Base-by-base conservation (phyloP, 2,329 filamentous ascomycete species). In the Botrytis elliptica region DNA sequence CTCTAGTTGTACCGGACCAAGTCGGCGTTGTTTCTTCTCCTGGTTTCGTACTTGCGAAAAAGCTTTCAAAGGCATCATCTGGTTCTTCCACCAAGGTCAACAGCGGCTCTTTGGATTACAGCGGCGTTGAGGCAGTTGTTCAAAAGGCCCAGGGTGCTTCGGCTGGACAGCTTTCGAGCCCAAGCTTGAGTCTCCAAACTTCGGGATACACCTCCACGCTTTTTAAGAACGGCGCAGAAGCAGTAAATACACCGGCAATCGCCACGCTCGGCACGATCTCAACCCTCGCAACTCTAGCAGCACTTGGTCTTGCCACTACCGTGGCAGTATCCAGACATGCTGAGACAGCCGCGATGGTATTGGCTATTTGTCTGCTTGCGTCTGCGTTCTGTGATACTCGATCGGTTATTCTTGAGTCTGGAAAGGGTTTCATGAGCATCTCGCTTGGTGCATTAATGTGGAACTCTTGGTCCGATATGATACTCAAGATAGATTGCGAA, bases 381-480 rank as follows among this genome's bases (percentile, higher is more conserved):
- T 42, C 25, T 10, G 29, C 33, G 14, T 68, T 5, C 18, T 42
- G 36, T 40, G 25, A 38, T 64, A 3, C 38, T 10, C 25, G 38
- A 29, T 64, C 25, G 8, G 14, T 40, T 1, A 18, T 42, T 42
- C 40, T 25, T n/a, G 25, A 40, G 25, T n/a, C 60, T 29, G 25
- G n/a, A 29, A 64, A 40, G 25, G 16, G 60, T 4, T 6, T 64
- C 25, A 64, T 29, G 60, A 42, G 18, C 25, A 29, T 14, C 16
- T n/a, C n/a, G 4, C 40, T 64, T 4, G n/a, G 38, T 64, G 25
- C 60, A 42, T 42, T 8, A 5, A 64, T 42, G 25, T 64, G 60
- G 60, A 64, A 42, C n/a, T 42, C 20, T 25, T 64, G 38, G 60
- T 64, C 60, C 12, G 60, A 64, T 20, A 64, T 64, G 60, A 42